Percentiles rank a stretch among this genome's conserved stretches.
Evolutionary conservation across 2,329 filamentous ascomycete genomes (phyloP).

Genomic region (Arthrobotrys musiformis): DNA sequence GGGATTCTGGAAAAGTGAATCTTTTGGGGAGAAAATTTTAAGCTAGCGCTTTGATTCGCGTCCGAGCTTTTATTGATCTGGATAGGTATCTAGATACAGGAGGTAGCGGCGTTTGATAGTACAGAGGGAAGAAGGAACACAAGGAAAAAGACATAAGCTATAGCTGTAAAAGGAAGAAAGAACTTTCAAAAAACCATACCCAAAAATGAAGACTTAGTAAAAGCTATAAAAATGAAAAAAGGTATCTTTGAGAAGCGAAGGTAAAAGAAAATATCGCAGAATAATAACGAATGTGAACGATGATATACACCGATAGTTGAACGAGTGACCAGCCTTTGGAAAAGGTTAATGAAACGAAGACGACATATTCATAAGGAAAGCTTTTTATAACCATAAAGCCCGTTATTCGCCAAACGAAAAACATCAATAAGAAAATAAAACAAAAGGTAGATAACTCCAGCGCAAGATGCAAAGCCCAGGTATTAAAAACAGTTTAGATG

Average conservation of each 20-base stretch:
- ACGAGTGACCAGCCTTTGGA: slow-evolving; percentile 54
- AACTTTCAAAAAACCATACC: slow-evolving; percentile 34
- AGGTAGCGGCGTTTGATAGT: slow-evolving; percentile 27
- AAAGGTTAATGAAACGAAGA: slow-evolving; percentile 38
- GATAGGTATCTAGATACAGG: slow-evolving; percentile 50
- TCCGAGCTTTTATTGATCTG: slow-evolving; percentile 37
- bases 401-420: slow-evolving; percentile 46
- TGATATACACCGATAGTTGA: slow-evolving; percentile 48
- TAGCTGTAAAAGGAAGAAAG: slow-evolving; percentile 10
- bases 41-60: slow-evolving; percentile 19
- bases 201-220: slow-evolving; percentile 13
- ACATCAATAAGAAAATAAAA: not conserved
- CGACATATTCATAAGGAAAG: slow-evolving; percentile 42
- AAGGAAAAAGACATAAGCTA: not conserved
- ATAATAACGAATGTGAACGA: slow-evolving; percentile 46
- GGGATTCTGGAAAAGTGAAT: not conserved
- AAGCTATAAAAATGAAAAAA: slow-evolving; percentile 35
- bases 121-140: slow-evolving; percentile 25
- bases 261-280: slow-evolving; percentile 38
- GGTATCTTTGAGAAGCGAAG: slow-evolving; percentile 55
- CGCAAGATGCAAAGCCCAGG: slow-evolving; percentile 49
- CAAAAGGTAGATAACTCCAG: slow-evolving; percentile 45
- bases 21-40: slow-evolving; percentile 12
- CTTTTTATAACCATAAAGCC: slow-evolving; percentile 53
- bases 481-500: slow-evolving; percentile 49